These are phyloP conservation scores for Trichoderma guizhouense DNA, from an alignment of 2,329 filamentous ascomycete genomes.

Conservation along the genomic window DNA sequence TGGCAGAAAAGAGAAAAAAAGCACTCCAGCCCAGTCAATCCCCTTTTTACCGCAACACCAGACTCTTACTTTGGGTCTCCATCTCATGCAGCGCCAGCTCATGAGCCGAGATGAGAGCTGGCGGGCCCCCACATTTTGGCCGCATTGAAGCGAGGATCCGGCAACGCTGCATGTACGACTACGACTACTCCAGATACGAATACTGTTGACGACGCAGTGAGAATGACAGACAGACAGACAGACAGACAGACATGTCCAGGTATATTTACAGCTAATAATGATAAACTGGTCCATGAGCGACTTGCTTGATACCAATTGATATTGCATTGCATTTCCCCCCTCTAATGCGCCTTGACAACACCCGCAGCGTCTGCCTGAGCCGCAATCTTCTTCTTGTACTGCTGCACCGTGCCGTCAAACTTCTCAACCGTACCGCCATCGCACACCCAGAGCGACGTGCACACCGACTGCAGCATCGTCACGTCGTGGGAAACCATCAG, in stretches of 20 bases:
- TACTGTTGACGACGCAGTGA: neutral
- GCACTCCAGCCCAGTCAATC: neutral
- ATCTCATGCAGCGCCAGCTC: conserved; percentile 15
- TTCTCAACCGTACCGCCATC: conserved; percentile 92
- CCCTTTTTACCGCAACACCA: conserved; percentile 1
- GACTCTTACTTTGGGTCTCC: neutral
- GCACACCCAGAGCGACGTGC: conserved; percentile 93
- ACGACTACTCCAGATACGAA: neutral
- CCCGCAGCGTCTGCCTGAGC: conserved; percentile 85
- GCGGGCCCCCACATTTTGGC: neutral
- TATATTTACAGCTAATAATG: neutral
- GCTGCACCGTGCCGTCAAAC: conserved; percentile 90
- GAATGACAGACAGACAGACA: neutral
- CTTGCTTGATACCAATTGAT: too few species aligned
- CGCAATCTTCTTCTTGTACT: conserved; percentile 95
- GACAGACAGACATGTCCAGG: too few species aligned
- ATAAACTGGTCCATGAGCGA: too few species aligned
- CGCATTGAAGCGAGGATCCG: neutral
- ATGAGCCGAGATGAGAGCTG: conserved; percentile 17
- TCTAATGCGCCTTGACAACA: conserved; percentile 67
- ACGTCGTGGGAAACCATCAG: conserved; percentile 99
- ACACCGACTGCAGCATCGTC: conserved; percentile 96
- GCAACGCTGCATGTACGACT: neutral
- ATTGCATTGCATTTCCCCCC: neutral
- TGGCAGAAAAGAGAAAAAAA: neutral